These are phyloP conservation scores for Gossypium australe DNA, from an alignment of 345 rosid genomes.

Conservation along the genomic window DNA sequence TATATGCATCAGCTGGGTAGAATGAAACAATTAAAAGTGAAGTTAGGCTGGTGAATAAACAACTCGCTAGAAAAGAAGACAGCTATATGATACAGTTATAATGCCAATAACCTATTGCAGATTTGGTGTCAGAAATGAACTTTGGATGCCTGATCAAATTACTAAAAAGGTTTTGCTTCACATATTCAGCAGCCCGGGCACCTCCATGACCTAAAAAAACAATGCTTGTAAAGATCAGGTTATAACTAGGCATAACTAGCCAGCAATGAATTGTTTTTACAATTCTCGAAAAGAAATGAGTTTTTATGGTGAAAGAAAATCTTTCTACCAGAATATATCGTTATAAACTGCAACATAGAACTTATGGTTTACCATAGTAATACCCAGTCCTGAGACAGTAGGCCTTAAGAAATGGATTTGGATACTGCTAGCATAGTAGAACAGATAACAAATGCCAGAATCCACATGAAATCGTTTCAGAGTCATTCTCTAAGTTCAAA, in stretches of 20 bases:
- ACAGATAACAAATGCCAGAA: slow-evolving; percentile 15
- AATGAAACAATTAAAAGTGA: slow-evolving; percentile 10
- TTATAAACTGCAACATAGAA: slow-evolving; percentile 7
- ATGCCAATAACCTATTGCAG: slow-evolving; percentile 69
- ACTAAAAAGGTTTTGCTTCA: slow-evolving; percentile 87
- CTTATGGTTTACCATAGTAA: slow-evolving; percentile 13
- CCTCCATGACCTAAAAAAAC: slow-evolving; percentile 89
- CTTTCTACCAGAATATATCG: slow-evolving; percentile 1
- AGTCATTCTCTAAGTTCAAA: slow-evolving; percentile 4
- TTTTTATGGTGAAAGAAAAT: not conserved
- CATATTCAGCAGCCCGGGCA: slow-evolving; percentile 98
- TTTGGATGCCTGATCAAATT: slow-evolving; percentile 92
- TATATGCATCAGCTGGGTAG: slow-evolving; percentile 85
- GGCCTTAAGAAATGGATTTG: slow-evolving; percentile 22
- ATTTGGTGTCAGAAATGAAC: slow-evolving; percentile 85
- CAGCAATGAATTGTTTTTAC: not conserved
- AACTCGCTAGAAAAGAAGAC: not conserved
- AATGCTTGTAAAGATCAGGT: not conserved
- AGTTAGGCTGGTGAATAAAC: slow-evolving; percentile 16
- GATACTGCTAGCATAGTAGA: slow-evolving; percentile 21
- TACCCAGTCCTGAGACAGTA: slow-evolving; percentile 11
- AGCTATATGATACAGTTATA: not conserved
- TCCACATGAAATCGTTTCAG: slow-evolving; percentile 24
- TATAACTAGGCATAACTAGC: not conserved
- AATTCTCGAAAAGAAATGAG: not conserved